Percentiles rank a stretch among this genome's conserved stretches.
phyloP scores from a whole-genome alignment of 2,329 filamentous ascomycete species.

The Ophiocordyceps camponoti-leonardi region DNA sequence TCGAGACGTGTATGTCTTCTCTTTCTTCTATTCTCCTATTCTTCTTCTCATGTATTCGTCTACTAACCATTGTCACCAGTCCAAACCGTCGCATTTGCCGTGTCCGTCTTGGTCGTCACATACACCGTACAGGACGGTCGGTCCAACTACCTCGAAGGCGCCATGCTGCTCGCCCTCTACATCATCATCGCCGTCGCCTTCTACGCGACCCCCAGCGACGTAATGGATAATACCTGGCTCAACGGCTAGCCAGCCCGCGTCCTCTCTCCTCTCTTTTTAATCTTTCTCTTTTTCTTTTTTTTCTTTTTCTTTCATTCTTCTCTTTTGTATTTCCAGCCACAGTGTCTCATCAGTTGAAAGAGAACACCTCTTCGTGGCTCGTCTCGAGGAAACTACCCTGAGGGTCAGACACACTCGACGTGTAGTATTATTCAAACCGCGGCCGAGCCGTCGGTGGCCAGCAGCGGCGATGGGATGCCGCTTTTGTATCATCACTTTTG shows the following conservation, averaged over 20 bases:
- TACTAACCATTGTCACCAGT: constrained; percentile 19
- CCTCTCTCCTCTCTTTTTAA: background rate
- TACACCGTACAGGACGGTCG: constrained; percentile 68
- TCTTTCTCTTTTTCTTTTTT: background rate
- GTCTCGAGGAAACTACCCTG: background rate
- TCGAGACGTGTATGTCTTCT: constrained; percentile 47
- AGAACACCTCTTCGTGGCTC: too few relatives aligned
- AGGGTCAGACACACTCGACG: too few relatives aligned
- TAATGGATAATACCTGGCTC: constrained; percentile 19
- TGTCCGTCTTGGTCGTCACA: constrained; percentile 58
- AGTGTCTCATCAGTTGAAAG: too few relatives aligned
- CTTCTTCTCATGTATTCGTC: background rate
- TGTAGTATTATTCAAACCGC: background rate
- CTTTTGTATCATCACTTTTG: background rate
- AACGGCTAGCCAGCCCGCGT: background rate
- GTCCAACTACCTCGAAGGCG: constrained; percentile 70
- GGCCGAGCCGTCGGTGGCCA: background rate
- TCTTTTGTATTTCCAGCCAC: too few relatives aligned
- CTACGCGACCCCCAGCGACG: constrained; percentile 33
- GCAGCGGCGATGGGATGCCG: background rate
- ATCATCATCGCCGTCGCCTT: constrained; percentile 44
- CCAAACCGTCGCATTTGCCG: constrained; percentile 61
- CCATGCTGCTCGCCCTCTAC: constrained; percentile 42
- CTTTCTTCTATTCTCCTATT: too few relatives aligned
- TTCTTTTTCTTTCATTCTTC: too few relatives aligned